Base-by-base conservation (phyloP, 208 protist genomes). In the Lotmaria passim region DNA sequence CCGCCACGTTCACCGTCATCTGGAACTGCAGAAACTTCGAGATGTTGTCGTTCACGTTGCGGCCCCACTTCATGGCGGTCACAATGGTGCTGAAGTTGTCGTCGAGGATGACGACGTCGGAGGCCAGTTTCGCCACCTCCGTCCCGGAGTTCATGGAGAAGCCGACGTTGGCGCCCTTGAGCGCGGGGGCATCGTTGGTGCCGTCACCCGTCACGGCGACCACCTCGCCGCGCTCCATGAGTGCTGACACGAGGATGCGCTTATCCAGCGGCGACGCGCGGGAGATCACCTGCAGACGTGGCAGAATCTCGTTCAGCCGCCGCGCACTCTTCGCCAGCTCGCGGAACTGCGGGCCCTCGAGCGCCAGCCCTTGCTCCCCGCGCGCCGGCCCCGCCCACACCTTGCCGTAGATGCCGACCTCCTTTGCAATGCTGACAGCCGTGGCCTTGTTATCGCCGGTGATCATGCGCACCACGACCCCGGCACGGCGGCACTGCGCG, bases 51-150 rank as follows among this genome's bases (percentile, higher is more conserved):
- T 96, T 97, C 21, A 99, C 97, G 75, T 92, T 98, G 39, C 99
- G 89, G 26, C 99, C 99, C 98, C 98, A 99, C 80, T 97, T 94
- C 14, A 98, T 95, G 39, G 97, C 89, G 69, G 90, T 97, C 15
- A 99, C 98, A 76, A 99, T 98, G 6, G 97, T 97, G 12, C 73
- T 63, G 66, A 99, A 99, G 85, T 99, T 99, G 89, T 99, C 97
- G 65, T 99, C 91, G 24, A 98, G 81, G 33, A 99, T 84, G 21
- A 99, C 78, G 57, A 99, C 98, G 80, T 99, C 97, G 1, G 90
- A 94, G 12, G 98, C 93, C 7, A 96, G 83, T 70, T 98, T 98
- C 3, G 98, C 96, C 10, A 98, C 95, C 62, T 97, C 89, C 46
- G 87, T 97, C 24, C 92, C 94, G 36, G 77, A 89, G 78, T 97